Evolutionary conservation across 352 stramenopile species (phyloP).

Genomic region (Globisporangium camurandrum): DNA sequence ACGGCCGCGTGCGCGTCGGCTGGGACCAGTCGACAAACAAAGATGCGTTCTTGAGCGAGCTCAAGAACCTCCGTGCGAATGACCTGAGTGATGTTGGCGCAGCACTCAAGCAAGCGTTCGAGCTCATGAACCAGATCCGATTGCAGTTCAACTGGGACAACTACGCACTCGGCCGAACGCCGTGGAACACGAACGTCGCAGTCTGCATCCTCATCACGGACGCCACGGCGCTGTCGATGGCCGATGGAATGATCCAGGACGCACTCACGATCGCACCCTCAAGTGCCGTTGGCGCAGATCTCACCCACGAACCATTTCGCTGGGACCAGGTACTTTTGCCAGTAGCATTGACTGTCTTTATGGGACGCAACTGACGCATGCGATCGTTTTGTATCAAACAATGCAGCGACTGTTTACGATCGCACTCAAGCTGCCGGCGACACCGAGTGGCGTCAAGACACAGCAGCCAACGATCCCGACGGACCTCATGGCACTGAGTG

Average conservation of each 20-base stretch:
- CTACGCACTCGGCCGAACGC: conserved; percentile 66
- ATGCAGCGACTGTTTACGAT: conserved; percentile 66
- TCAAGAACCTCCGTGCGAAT: conserved; percentile 77
- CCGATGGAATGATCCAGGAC: conserved; percentile 68
- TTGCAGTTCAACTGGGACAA: conserved; percentile 87
- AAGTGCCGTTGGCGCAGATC: conserved; percentile 53
- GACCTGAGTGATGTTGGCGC: conserved; percentile 74
- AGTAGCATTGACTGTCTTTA: too few relatives aligned
- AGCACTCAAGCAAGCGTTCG: conserved; percentile 70
- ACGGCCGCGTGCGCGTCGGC: conserved; percentile 68
- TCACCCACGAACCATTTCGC: conserved; percentile 78
- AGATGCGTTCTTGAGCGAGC: conserved; percentile 66
- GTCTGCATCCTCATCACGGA: conserved; percentile 80
- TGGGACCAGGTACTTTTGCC: conserved; percentile 56
- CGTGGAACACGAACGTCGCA: conserved; percentile 81
- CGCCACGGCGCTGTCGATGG: conserved; percentile 54
- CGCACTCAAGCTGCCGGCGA: conserved; percentile 75
- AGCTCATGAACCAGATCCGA: conserved; percentile 87
- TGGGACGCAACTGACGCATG: background rate
- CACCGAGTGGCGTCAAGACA: conserved; percentile 36
- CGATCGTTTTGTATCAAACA: too few relatives aligned
- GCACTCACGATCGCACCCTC: conserved; percentile 67
- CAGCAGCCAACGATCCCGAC: conserved; percentile 39
- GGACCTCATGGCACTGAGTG: conserved; percentile 82
- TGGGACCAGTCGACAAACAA: conserved; percentile 86